A percentile compares a stretch with the other conserved stretches of the same genome.
Conservation (phyloP, 164 flowering plant genomes). For the Piper betle region DNA sequence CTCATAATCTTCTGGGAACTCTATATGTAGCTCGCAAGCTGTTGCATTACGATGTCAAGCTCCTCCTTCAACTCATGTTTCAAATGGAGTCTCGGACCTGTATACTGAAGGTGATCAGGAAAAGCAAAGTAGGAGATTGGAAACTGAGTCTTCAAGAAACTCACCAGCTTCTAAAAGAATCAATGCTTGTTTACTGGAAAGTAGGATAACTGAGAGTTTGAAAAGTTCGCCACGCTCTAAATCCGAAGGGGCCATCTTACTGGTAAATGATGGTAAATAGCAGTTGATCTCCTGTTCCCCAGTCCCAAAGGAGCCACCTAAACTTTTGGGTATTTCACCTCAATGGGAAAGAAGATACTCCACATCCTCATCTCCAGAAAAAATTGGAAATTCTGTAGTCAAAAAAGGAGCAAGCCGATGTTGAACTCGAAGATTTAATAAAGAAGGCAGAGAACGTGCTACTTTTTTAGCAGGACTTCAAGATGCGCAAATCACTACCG, state of each 20-base stretch:
- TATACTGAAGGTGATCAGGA: constrained; percentile 85
- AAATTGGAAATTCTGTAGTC: constrained; percentile 65
- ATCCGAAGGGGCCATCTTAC: constrained; percentile 42
- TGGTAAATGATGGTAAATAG: constrained; percentile 22
- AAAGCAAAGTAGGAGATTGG: constrained; percentile 25
- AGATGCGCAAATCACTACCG: constrained; percentile 31
- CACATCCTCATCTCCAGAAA: constrained; percentile 51
- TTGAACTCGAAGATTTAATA: constrained; percentile 31
- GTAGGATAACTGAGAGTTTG: not conserved
- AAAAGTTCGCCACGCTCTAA: constrained; percentile 57
- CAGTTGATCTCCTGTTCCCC: constrained; percentile 39
- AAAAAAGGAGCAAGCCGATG: constrained; percentile 28
- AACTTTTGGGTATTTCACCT: constrained; percentile 19
- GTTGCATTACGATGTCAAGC: constrained; percentile 16
- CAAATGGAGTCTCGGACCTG: constrained; percentile 61
- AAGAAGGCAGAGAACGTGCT: constrained; percentile 59
- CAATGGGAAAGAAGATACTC: constrained; percentile 36
- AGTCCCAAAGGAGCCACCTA: constrained; percentile 36
- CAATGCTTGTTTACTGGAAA: constrained; percentile 12
- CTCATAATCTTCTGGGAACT: constrained; percentile 35
- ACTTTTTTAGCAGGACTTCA: constrained; percentile 40
- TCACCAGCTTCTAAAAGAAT: constrained; percentile 15
- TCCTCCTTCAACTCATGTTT: constrained; percentile 24
- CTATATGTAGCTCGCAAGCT: constrained; percentile 34
- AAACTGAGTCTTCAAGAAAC: constrained; percentile 19